A percentile compares a stretch with the other conserved stretches of the same genome.
These are phyloP conservation scores for Onygena corvina DNA, from an alignment of 2,329 filamentous ascomycete genomes.

Conservation along the genomic window DNA sequence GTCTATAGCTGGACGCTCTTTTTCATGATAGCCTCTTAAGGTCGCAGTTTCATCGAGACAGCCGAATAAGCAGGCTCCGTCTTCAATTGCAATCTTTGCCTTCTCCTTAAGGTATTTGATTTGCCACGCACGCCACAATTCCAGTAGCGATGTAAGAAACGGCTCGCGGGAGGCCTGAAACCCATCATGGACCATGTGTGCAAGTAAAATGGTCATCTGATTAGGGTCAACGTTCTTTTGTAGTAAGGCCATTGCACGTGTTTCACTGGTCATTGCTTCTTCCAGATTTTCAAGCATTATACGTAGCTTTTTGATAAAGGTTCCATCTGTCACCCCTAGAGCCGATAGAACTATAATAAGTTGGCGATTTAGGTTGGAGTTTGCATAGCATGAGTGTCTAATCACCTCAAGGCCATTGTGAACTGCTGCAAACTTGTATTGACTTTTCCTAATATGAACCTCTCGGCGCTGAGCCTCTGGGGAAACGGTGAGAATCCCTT, in stretches of 20 bases:
- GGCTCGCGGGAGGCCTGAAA: slow-evolving; percentile 68
- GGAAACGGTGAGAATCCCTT: slow-evolving; percentile 73
- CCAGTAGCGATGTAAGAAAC: slow-evolving; percentile 66
- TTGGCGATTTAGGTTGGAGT: slow-evolving; percentile 77
- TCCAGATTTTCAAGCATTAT: slow-evolving; percentile 58
- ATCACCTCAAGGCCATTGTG: slow-evolving; percentile 75
- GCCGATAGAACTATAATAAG: slow-evolving; percentile 73
- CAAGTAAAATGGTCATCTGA: slow-evolving; percentile 61
- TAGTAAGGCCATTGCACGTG: slow-evolving; percentile 55
- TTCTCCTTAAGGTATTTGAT: slow-evolving; percentile 88
- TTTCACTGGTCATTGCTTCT: slow-evolving; percentile 53
- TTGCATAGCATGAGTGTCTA: slow-evolving; percentile 61
- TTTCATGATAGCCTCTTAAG: slow-evolving; percentile 57
- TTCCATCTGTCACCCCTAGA: slow-evolving; percentile 55
- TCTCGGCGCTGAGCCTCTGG: slow-evolving; percentile 54
- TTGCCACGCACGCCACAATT: slow-evolving; percentile 79
- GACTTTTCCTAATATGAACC: slow-evolving; percentile 69
- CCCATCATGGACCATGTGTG: slow-evolving; percentile 62
- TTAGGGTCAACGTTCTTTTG: slow-evolving; percentile 73
- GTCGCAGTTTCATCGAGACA: slow-evolving; percentile 74
- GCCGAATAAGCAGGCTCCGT: slow-evolving; percentile 79
- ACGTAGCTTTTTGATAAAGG: slow-evolving; percentile 57
- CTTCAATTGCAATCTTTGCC: slow-evolving; percentile 65
- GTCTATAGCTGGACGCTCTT: slow-evolving; percentile 27
- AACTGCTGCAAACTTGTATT: slow-evolving; percentile 68